Percentiles rank a stretch among this genome's conserved stretches.
phyloP scores from a whole-genome alignment of 1,284 basidiomycete genomes.

The Marasmius tenuissimus region DNA sequence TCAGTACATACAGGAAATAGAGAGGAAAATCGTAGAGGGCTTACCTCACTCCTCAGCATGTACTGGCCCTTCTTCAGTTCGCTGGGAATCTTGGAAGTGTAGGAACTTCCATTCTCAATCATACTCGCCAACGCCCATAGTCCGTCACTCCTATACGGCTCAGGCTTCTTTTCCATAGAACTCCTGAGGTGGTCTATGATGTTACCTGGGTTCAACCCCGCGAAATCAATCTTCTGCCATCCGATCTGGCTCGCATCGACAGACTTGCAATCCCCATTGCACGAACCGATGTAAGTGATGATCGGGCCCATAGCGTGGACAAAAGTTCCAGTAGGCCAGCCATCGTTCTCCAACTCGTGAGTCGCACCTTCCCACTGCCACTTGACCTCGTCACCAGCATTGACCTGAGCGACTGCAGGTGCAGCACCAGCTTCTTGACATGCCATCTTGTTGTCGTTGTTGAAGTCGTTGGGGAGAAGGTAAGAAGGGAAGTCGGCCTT shows the following conservation, averaged over 20 bases:
- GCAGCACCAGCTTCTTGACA: not conserved
- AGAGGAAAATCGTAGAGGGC: not conserved
- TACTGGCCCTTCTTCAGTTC: constrained; percentile 36
- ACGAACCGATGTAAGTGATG: constrained; percentile 37
- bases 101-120: constrained; percentile 20
- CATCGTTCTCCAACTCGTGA: constrained; percentile 6
- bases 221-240: constrained; percentile 39
- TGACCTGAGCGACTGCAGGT: not conserved
- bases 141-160: constrained; percentile 17
- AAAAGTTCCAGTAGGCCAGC: constrained; percentile 5
- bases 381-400: not conserved
- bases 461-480: not conserved
- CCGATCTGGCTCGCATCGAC: constrained; percentile 31
- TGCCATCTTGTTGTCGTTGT: not conserved
- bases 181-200: constrained; percentile 31
- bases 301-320: constrained; percentile 19
- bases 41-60: constrained; percentile 34
- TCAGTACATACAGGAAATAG: not conserved
- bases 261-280: constrained; percentile 32
- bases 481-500: not conserved
- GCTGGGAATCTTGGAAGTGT: constrained; percentile 30
- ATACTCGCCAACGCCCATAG: constrained; percentile 22
- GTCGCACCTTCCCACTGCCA: constrained; percentile 12
- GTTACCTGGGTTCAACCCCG: constrained; percentile 32
- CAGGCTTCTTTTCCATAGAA: constrained; percentile 21